Percentiles rank a stretch among this genome's conserved stretches.
These are phyloP conservation scores for Magnaporthiopsis rhizophila DNA, from an alignment of 2,329 filamentous ascomycete genomes.

Conservation along the genomic window DNA sequence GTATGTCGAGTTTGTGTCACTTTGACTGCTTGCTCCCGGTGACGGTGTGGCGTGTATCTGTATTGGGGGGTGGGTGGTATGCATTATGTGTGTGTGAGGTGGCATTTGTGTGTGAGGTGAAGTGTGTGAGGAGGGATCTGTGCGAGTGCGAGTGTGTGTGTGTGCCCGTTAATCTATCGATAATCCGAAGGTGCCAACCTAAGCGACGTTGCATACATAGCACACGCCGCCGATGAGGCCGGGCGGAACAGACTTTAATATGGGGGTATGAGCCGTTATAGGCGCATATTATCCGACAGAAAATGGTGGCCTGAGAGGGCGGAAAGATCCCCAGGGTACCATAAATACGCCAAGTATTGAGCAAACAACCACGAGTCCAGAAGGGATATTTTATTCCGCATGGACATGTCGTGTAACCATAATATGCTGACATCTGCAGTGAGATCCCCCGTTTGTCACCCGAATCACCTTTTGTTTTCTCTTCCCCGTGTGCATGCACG, in stretches of 20 bases:
- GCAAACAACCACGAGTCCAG: too few relatives aligned
- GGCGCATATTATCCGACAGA: too few relatives aligned
- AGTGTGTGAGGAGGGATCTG: too few relatives aligned
- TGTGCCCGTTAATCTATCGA: neutral
- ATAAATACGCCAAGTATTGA: too few relatives aligned
- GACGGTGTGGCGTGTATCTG: too few relatives aligned
- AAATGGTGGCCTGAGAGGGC: too few relatives aligned
- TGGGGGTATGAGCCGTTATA: too few relatives aligned
- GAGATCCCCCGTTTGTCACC: neutral
- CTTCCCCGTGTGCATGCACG: neutral
- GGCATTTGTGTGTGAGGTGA: too few relatives aligned
- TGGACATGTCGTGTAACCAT: too few relatives aligned
- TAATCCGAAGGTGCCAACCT: neutral
- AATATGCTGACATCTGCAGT: neutral
- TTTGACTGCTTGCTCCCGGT: neutral
- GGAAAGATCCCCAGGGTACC: too few relatives aligned
- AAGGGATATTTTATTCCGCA: too few relatives aligned
- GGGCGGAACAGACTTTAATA: neutral
- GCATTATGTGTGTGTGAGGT: neutral
- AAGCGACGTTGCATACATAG: neutral
- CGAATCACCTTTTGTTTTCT: neutral
- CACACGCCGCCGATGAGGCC: neutral
- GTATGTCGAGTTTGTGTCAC: neutral
- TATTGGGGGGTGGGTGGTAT: too few relatives aligned
- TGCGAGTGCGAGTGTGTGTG: neutral